Evolutionary conservation across 805 yeast genomes (phyloP).

Genomic region (Metschnikowia chrysomelidarum): DNA sequence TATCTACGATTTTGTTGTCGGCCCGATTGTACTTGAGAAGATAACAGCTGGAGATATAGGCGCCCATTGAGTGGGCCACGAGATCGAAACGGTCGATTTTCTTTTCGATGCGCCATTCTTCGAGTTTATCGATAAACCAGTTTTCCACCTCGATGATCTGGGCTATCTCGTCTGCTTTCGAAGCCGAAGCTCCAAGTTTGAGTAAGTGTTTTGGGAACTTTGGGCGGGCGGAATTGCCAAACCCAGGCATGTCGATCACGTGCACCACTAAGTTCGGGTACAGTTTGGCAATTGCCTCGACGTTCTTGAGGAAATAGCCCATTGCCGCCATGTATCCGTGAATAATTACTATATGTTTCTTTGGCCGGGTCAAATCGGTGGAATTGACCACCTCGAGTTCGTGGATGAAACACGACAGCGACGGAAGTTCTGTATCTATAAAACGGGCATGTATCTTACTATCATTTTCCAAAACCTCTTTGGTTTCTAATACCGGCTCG

Average conservation of each 20-base stretch:
- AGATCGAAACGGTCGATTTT: conserved; percentile 27
- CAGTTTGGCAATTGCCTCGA: conserved; percentile 30
- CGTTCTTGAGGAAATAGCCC: conserved; percentile 40
- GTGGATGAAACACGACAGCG: conserved; percentile 31
- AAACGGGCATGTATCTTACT: conserved; percentile 21
- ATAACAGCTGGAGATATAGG: conserved; percentile 39
- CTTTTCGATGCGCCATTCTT: conserved; percentile 32
- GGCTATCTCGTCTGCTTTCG: conserved; percentile 24
- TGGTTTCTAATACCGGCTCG: conserved; percentile 21
- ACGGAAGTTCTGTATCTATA: conserved; percentile 29
- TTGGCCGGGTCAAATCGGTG: conserved; percentile 10
- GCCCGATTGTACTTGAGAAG: conserved; percentile 33
- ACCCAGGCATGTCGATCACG: conserved; percentile 43
- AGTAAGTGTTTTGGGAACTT: conserved; percentile 34
- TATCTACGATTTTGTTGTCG: conserved; percentile 19
- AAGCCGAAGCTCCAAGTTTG: conserved; percentile 15
- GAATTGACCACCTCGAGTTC: conserved; percentile 34
- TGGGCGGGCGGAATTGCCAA: conserved; percentile 43
- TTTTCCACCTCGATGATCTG: conserved; percentile 35
- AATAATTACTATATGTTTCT: conserved; percentile 30
- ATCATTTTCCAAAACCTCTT: not conserved
- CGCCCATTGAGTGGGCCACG: conserved; percentile 45
- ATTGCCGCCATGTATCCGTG: conserved; percentile 48
- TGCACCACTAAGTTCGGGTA: conserved; percentile 36
- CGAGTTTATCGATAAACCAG: conserved; percentile 43